Evolutionary conservation across 306 rosid genomes (phyloP).

Genomic region (Cicer yamashitae): DNA sequence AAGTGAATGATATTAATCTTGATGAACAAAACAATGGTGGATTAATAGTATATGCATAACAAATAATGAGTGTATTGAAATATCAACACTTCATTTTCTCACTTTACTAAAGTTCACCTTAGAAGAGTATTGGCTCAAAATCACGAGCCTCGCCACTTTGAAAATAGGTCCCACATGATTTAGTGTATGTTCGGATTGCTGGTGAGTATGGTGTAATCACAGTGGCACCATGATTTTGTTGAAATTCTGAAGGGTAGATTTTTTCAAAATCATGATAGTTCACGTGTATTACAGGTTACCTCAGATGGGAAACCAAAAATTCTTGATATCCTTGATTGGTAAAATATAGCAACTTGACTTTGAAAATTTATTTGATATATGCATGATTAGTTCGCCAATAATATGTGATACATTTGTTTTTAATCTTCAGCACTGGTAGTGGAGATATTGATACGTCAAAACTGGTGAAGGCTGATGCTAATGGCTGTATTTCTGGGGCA

Average conservation of each 20-base stretch:
- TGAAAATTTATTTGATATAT: conserved; percentile 7
- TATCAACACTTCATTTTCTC: background rate
- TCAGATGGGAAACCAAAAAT: conserved; percentile 93
- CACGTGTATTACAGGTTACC: conserved; percentile 71
- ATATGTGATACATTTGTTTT: conserved; percentile 14
- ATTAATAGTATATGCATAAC: too few relatives aligned
- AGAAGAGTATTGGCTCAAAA: background rate
- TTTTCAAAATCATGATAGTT: too few relatives aligned
- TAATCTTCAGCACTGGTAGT: conserved; percentile 76
- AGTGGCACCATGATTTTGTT: too few relatives aligned
- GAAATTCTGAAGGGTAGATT: too few relatives aligned
- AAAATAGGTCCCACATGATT: background rate
- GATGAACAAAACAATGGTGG: too few relatives aligned
- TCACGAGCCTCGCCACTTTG: background rate
- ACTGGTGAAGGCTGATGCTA: conserved; percentile 83
- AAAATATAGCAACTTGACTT: conserved; percentile 25
- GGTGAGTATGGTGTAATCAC: too few relatives aligned
- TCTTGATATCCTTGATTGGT: conserved; percentile 91
- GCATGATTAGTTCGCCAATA: conserved; percentile 31
- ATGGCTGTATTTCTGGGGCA: conserved; percentile 78
- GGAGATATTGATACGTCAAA: conserved; percentile 91
- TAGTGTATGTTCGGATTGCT: background rate
- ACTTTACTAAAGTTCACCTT: background rate
- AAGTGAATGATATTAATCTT: too few relatives aligned
- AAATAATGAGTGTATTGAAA: background rate